These are phyloP conservation scores for Diaporthe longicolla DNA, from an alignment of 2,329 filamentous ascomycete species.

Conservation along the genomic window DNA sequence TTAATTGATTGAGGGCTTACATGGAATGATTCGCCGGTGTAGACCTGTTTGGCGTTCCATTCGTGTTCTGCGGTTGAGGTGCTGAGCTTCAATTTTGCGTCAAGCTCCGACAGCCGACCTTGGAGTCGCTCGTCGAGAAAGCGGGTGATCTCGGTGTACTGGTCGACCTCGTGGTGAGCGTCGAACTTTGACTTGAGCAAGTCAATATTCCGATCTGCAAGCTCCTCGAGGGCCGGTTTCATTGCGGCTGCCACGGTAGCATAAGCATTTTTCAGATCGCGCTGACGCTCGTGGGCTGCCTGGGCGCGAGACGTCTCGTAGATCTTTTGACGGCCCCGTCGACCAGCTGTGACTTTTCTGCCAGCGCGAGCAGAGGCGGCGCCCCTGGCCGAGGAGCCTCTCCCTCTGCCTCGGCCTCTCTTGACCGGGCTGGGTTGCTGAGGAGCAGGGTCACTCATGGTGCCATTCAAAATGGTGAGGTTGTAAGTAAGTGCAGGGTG, in stretches of 20 bases:
- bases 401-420: slow-evolving; percentile 41
- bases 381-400: slow-evolving; percentile 36
- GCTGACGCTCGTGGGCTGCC: slow-evolving; percentile 73
- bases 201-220: slow-evolving; percentile 72
- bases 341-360: slow-evolving; percentile 40
- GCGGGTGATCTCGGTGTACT: slow-evolving; percentile 65
- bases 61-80: slow-evolving; percentile 43
- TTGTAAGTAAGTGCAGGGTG: slow-evolving; percentile 38
- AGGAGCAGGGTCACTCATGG: slow-evolving; percentile 43
- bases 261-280: slow-evolving; percentile 76
- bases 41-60: slow-evolving; percentile 28
- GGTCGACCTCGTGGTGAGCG: slow-evolving; percentile 65
- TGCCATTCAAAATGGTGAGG: slow-evolving; percentile 41
- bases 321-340: slow-evolving; percentile 67
- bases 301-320: slow-evolving; percentile 69
- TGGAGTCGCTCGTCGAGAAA: slow-evolving; percentile 64
- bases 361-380: slow-evolving; percentile 40
- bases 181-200: slow-evolving; percentile 68
- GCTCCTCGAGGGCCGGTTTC: slow-evolving; percentile 75
- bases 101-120: slow-evolving; percentile 47
- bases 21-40: slow-evolving; percentile 44
- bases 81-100: slow-evolving; percentile 44
- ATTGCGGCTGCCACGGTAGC: slow-evolving; percentile 73
- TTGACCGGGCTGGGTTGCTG: slow-evolving; percentile 43
- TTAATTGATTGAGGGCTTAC: slow-evolving; percentile 42